phyloP scores from a whole-genome alignment of 148 eudicot species.

The Rhododendron griersonianum region DNA sequence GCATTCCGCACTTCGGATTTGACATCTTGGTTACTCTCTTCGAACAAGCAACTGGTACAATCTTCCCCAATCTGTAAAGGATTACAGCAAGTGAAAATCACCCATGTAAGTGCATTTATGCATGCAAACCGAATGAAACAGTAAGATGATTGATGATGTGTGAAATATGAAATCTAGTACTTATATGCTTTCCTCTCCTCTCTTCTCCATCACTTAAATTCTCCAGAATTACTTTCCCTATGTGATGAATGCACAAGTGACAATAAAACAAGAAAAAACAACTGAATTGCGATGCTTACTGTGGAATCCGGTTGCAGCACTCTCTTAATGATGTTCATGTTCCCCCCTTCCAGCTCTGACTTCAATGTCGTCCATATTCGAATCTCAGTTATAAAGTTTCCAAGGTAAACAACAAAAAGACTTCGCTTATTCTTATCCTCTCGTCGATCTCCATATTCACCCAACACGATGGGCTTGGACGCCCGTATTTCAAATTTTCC shows the following conservation, averaged over 20 bases:
- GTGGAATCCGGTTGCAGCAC: conserved; percentile 5
- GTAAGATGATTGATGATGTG: too few species aligned
- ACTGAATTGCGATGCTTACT: not conserved
- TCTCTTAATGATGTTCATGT: conserved; percentile 19
- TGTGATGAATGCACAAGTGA: not conserved
- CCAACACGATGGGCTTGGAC: conserved; percentile 12
- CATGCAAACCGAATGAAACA: not conserved
- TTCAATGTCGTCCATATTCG: conserved; percentile 46
- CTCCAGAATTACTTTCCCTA: too few species aligned
- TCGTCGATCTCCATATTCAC: not conserved
- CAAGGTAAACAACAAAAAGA: conserved; percentile 30
- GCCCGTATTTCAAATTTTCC: conserved; percentile 13
- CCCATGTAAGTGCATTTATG: not conserved
- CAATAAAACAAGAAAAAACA: too few species aligned
- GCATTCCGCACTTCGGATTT: not conserved
- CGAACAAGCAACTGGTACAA: not conserved
- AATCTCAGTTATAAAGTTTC: conserved; percentile 31
- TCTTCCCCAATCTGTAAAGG: not conserved
- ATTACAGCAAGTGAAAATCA: not conserved
- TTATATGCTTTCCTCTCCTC: too few species aligned
- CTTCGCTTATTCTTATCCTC: conserved; percentile 1
- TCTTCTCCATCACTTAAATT: too few species aligned
- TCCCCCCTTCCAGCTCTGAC: not conserved
- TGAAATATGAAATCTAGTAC: not conserved
- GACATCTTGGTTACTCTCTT: not conserved